Evolutionary conservation across 306 rosid genomes (phyloP).

Genomic region (Vigna hirtella): DNA sequence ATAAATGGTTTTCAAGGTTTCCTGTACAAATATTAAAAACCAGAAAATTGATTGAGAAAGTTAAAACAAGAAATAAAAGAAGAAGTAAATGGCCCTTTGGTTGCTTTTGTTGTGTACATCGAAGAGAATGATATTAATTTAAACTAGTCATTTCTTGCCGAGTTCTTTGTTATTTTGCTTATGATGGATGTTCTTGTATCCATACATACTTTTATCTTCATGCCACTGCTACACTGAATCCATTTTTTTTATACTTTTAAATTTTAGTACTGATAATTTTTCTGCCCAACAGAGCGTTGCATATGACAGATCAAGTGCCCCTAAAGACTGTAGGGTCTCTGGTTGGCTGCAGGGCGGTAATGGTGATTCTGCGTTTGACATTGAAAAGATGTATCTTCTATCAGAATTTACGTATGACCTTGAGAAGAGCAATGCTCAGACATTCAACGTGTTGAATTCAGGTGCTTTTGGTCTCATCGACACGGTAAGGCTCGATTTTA

Average conservation of each 20-base stretch:
- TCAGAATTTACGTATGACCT: conserved; percentile 81
- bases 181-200: neutral
- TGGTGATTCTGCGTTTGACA: conserved; percentile 44
- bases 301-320: conserved; percentile 87
- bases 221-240: neutral
- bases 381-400: conserved; percentile 60
- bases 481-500: conserved; percentile 82
- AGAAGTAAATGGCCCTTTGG: too few relatives aligned
- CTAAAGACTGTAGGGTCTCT: conserved; percentile 84
- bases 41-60: too few relatives aligned
- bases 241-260: neutral
- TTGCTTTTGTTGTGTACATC: neutral
- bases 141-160: too few relatives aligned
- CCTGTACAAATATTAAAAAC: too few relatives aligned
- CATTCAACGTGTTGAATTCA: conserved; percentile 62
- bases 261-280: conserved; percentile 24
- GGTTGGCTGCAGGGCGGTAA: conserved; percentile 78
- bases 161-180: neutral
- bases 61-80: too few relatives aligned
- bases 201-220: neutral
- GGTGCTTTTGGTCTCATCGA: conserved; percentile 56
- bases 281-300: conserved; percentile 77
- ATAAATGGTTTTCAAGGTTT: too few relatives aligned
- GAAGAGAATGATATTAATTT: neutral
- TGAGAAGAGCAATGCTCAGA: conserved; percentile 96